phyloP scores from a whole-genome alignment of 2,329 filamentous ascomycete genomes.

The Didymella segeticola region DNA sequence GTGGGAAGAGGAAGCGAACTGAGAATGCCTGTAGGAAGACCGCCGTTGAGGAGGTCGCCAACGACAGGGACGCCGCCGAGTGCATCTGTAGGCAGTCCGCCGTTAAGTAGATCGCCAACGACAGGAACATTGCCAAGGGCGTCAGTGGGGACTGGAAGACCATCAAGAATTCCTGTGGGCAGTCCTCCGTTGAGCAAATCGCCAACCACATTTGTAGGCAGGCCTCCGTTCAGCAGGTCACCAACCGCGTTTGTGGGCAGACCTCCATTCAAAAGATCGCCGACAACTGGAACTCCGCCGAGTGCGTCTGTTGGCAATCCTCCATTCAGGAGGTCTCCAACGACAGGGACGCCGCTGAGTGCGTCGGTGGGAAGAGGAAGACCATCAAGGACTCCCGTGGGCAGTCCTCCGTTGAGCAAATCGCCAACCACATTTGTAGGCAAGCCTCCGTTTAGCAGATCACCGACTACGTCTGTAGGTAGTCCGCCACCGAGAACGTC shows the following conservation, averaged over 20 bases:
- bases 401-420: not conserved
- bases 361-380: not conserved
- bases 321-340: not conserved
- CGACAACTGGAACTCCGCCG: not conserved
- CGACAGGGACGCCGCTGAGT: not conserved
- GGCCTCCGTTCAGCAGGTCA: not conserved
- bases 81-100: not conserved
- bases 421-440: not conserved
- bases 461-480: not conserved
- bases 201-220: not conserved
- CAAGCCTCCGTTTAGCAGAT: not conserved
- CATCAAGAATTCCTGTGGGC: not conserved
- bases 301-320: not conserved
- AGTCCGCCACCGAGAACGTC: not conserved
- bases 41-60: not conserved
- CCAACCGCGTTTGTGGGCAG: not conserved
- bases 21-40: not conserved
- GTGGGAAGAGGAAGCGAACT: not conserved
- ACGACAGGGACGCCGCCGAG: not conserved
- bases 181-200: not conserved
- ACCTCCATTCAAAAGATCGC: not conserved
- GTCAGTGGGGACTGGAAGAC: too few species aligned
- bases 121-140: not conserved
- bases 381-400: not conserved
- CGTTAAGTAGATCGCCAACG: not conserved